A percentile compares a stretch with the other conserved stretches of the same genome.
Evolutionary conservation across 140 eudicot genomes (phyloP).

Genomic region (Flaveria floridana): DNA sequence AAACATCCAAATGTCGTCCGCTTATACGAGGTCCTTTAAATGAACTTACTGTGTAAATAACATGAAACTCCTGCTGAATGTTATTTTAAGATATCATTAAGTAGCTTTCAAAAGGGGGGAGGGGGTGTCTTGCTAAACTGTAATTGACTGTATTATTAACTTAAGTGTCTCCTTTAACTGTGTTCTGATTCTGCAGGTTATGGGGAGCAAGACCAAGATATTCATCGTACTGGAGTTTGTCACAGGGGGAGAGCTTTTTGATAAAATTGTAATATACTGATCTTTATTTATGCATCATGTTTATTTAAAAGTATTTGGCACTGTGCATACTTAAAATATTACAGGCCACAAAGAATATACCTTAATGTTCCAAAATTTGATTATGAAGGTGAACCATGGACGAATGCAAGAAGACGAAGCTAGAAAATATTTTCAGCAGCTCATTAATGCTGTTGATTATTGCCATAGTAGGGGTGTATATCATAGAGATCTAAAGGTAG

Average conservation of each 20-base stretch:
- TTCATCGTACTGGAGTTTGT: conserved; percentile 77
- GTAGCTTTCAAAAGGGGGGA: too few species aligned
- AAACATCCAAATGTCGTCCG: conserved; percentile 90
- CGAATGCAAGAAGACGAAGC: conserved; percentile 92
- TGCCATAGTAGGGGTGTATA: conserved; percentile 99
- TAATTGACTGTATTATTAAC: background rate
- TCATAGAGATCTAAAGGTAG: conserved; percentile 94
- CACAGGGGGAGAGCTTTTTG: conserved; percentile 94
- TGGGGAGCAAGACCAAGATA: conserved; percentile 93
- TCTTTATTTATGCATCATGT: background rate
- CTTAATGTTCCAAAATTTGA: conserved; percentile 11
- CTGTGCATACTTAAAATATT: background rate
- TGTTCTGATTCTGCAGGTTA: conserved; percentile 54
- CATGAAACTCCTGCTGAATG: background rate
- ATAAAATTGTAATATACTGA: conserved; percentile 73
- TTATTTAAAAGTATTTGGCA: background rate
- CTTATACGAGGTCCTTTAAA: conserved; percentile 60
- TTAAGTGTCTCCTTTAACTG: conserved; percentile 4
- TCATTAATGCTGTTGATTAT: conserved; percentile 86
- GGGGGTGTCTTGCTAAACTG: too few species aligned
- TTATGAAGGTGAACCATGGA: conserved; percentile 75
- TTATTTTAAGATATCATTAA: background rate
- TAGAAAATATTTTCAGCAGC: conserved; percentile 90
- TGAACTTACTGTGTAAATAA: conserved; percentile 14
- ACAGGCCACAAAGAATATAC: conserved; percentile 15